Percentiles rank a stretch among this genome's conserved stretches.
These are phyloP conservation scores for Closterium sp. DNA, from an alignment of 139 green algal species.

Conservation along the genomic window DNA sequence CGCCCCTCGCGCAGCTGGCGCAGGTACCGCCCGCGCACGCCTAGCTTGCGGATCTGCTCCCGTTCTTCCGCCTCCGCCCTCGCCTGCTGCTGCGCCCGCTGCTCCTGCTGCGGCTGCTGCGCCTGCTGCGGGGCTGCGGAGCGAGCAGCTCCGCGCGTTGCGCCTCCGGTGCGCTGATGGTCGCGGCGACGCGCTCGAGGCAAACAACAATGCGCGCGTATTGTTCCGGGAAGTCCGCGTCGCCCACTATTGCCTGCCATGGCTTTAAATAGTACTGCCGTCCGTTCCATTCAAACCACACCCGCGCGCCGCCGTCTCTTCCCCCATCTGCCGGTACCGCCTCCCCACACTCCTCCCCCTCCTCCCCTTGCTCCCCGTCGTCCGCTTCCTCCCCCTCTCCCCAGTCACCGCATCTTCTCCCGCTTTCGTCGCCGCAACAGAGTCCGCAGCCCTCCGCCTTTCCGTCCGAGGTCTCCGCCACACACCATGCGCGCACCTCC, in stretches of 20 bases:
- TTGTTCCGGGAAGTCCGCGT: not conserved
- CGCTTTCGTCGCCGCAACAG: not conserved
- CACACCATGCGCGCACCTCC: not conserved
- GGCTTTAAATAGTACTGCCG: not conserved
- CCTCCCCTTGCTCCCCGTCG: too few relatives aligned
- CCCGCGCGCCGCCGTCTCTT: not conserved
- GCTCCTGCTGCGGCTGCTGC: not conserved
- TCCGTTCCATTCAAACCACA: not conserved
- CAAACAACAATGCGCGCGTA: not conserved
- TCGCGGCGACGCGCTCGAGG: not conserved
- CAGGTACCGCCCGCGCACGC: not conserved
- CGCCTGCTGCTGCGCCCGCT: not conserved
- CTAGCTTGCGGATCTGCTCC: not conserved
- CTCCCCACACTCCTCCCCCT: not conserved
- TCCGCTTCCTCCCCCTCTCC: too few relatives aligned
- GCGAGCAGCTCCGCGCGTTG: too few relatives aligned
- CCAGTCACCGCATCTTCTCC: not conserved
- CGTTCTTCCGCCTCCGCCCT: not conserved
- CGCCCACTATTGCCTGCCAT: not conserved
- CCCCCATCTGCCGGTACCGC: too few relatives aligned
- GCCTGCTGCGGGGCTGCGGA: not conserved
- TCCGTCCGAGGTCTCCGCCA: not conserved
- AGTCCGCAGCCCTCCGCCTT: not conserved
- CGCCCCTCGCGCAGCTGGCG: not conserved
- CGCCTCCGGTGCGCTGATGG: not conserved